phyloP scores from a whole-genome alignment of 73 alveolate species.

The Paramecium tetraurelia region DNA sequence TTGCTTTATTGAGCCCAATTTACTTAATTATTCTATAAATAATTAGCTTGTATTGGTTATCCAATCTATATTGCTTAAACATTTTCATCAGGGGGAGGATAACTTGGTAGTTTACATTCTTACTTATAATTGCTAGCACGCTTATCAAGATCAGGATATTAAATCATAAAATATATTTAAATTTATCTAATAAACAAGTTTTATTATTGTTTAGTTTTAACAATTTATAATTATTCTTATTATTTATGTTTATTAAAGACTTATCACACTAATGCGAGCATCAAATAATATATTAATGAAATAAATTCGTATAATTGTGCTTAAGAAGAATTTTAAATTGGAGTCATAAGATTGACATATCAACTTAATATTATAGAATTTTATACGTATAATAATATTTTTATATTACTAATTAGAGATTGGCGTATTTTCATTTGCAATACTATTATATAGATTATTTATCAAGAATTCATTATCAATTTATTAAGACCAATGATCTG shows the following conservation, averaged over 20 bases:
- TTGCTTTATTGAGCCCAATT: not conserved
- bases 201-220: not conserved
- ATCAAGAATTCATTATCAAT: no score
- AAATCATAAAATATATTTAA: not conserved
- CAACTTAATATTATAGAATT: no score
- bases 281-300: no score
- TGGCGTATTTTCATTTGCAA: no score
- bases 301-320: no score
- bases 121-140: not conserved
- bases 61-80: not conserved
- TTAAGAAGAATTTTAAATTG: no score
- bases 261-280: not conserved
- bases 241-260: not conserved
- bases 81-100: not conserved
- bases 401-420: no score
- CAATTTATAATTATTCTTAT: not conserved
- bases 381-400: no score
- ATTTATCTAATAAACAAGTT: not conserved
- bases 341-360: no score
- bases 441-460: no score
- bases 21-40: not conserved
- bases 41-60: not conserved
- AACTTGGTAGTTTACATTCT: not conserved
- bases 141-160: constrained; percentile 8
- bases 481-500: no score